Evolutionary conservation across 2,329 filamentous ascomycete species (phyloP), one percentile per base, ranked within the genome.

Genomic region (Aspergillus bombycis): DNA sequence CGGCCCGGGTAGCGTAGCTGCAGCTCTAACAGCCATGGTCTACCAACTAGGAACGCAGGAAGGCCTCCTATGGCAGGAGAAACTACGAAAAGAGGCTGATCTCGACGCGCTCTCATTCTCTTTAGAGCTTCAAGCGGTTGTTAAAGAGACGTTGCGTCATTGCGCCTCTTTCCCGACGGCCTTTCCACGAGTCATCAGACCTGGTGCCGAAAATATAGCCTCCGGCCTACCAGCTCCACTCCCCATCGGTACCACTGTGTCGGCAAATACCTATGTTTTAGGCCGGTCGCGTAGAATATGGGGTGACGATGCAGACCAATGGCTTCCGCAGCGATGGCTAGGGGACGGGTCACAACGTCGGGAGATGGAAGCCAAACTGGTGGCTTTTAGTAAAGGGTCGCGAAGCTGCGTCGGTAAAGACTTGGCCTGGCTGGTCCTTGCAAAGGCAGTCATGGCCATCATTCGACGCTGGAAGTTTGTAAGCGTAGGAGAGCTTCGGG

Each of bases 81-180:
- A 45, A 12, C 48, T 68, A 11, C 67, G 65, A 14, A 41, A 38
- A 10, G 55, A 67, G 26, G n/a, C 45, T 6, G 38, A 32, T 2
- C 30, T 43, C 16, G 28, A 32, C 9, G 14, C 41, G 12, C 28
- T 14, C 2, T 36, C 64, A 9, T 45, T 60, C 3, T 45, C 67
- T 4, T 36, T 57, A 4, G 58, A 63, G 19, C 57, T 70, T 2
- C 61, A 68, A 30, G 68, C 68, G 3, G 67, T 68, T 26, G 63
- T 70, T 52, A 70, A 67, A 34, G 68, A 70, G 45, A 67, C 68
- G 2, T 28, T 68, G 19, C 65, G 68, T 16, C 30, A 67, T 8
- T 34, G 48, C 16, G 45, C 63, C 12, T 59, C 63, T 8, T 68
- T 70, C 21, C 63, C 68, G 2, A 68, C 65, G 1, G 67, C 65